Evolutionary conservation across 1,139 yeast genomes (phyloP), one percentile per base, ranked within the genome.

Genomic region (Zygosaccharomyces sapae): DNA sequence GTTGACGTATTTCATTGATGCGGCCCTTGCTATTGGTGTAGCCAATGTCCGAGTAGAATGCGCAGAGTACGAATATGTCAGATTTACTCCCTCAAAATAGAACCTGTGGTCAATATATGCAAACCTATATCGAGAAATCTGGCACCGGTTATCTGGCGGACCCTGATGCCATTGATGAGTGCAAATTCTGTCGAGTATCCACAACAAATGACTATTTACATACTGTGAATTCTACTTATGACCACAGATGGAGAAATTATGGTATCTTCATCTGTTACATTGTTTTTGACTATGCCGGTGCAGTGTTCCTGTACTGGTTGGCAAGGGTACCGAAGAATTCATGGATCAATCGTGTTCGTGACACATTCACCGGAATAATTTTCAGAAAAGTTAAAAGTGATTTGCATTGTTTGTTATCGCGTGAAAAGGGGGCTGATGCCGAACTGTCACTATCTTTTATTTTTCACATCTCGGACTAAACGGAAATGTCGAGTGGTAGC

Each of bases 241-340:
- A 61, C n/a, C 70, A 74, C 53, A 74, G 79, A 65, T 82, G 90
- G 85, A 77, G 90, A 72, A 79, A 84, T 63, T 73, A 73, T 54
- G 92, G 92, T 63, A 74, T 82, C 47, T 76, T 78, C 55, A 54
- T 64, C 33, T 57, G 59, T 40, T 66, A 47, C 49, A 64, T 66
- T 57, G 67, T 67, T 33, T 71, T 85, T 64, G 82, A 86, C 63
- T 69, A 77, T 43, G 49, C 65, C 35, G 71, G 70, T 24, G 76
- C 84, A 6, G 61, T 83, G 22, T 65, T 75, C 61, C 68, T 85
- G 47, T 86, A 85, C 69, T 86, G 86, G 82, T 66, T 83, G 44
- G 79, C 80, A 10, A 80, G 95, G 71, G 95, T 86, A 49, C 95
- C 95, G 52, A 69, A 69, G 61, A 63, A 58, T 24, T 9, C 27